Conservation (phyloP, 495 filamentous ascomycete genomes). For the Aspergillus funiculosus region DNA sequence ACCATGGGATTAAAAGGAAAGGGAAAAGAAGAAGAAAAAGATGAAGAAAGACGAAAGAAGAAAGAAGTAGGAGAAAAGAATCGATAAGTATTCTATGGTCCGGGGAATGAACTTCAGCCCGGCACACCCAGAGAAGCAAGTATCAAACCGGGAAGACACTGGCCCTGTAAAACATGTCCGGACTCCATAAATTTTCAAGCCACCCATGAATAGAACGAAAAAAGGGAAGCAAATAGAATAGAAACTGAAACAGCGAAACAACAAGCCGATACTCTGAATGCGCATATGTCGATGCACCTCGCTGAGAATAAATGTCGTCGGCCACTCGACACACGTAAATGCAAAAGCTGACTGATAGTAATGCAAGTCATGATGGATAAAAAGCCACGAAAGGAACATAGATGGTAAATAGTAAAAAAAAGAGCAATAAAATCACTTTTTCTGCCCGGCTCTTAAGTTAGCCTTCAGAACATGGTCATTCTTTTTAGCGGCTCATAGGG, state of each 20-base stretch:
- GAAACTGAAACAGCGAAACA: conserved; percentile 12
- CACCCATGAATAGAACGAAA: conserved; percentile 30
- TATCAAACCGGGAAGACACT: conserved; percentile 32
- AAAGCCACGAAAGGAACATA: conserved; percentile 16
- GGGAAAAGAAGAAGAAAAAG: conserved; percentile 10
- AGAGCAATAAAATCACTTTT: conserved; percentile 31
- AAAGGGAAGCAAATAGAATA: conserved; percentile 15
- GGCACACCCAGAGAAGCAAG: conserved; percentile 31
- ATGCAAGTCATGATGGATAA: conserved; percentile 25
- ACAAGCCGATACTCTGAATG: conserved; percentile 18
- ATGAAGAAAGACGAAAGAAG: neutral
- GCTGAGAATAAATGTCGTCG: conserved; percentile 16
- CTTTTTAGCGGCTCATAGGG: conserved; percentile 50
- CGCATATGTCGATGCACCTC: conserved; percentile 22
- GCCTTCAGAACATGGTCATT: conserved; percentile 41
- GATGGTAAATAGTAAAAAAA: conserved; percentile 17
- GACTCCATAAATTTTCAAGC: conserved; percentile 40
- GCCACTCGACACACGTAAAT: conserved; percentile 21
- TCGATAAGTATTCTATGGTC: conserved; percentile 36
- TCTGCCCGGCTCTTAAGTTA: conserved; percentile 37
- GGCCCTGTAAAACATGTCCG: conserved; percentile 35
- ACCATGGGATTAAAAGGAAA: conserved; percentile 12
- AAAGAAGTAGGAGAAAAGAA: conserved; percentile 10
- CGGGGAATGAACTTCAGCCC: conserved; percentile 30
- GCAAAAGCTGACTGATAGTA: conserved; percentile 24